Percentiles rank a stretch among this genome's conserved stretches.
These are phyloP conservation scores for Mycena leptocephala DNA, from an alignment of 768 basidiomycete species.

Conservation along the genomic window DNA sequence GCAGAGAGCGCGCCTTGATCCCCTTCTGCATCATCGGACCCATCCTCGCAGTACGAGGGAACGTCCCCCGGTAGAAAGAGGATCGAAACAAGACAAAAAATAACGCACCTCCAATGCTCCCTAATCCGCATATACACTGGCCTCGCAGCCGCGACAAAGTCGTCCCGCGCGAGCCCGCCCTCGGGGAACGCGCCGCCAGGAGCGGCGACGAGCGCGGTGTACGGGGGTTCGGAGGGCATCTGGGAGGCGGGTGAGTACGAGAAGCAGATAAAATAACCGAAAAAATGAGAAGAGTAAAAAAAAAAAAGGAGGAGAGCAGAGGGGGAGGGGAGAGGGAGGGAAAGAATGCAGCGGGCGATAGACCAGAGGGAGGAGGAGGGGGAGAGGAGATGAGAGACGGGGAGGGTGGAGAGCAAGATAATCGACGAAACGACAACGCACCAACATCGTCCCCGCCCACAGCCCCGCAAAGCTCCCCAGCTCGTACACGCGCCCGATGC, in stretches of 20 bases:
- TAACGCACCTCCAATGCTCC: constrained; percentile 66
- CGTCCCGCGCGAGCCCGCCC: constrained; percentile 36
- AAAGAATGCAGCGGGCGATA: not conserved
- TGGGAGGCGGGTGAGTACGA: constrained; percentile 23
- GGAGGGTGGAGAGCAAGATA: not conserved
- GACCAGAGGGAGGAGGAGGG: not conserved
- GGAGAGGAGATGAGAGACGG: not conserved
- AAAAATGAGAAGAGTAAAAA: constrained; percentile 20
- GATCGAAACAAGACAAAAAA: too few relatives aligned
- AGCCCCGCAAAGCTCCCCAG: constrained; percentile 61
- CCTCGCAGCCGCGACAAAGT: constrained; percentile 48
- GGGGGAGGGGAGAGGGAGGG: not conserved
- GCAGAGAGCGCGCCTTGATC: too few relatives aligned
- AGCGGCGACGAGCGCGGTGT: constrained; percentile 41
- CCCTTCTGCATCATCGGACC: too few relatives aligned
- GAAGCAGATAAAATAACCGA: too few relatives aligned
- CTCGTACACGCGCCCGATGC: constrained; percentile 47
- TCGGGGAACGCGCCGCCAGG: constrained; percentile 34
- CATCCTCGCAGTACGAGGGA: too few relatives aligned
- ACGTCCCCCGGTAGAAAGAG: too few relatives aligned
- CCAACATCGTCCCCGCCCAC: constrained; percentile 66
- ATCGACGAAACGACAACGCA: not conserved
- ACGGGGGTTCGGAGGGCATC: constrained; percentile 49
- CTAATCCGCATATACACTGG: constrained; percentile 64
- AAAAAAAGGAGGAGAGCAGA: not conserved